Evolutionary conservation across 805 yeast genomes (phyloP).

Genomic region (Yarrowia sp.): DNA sequence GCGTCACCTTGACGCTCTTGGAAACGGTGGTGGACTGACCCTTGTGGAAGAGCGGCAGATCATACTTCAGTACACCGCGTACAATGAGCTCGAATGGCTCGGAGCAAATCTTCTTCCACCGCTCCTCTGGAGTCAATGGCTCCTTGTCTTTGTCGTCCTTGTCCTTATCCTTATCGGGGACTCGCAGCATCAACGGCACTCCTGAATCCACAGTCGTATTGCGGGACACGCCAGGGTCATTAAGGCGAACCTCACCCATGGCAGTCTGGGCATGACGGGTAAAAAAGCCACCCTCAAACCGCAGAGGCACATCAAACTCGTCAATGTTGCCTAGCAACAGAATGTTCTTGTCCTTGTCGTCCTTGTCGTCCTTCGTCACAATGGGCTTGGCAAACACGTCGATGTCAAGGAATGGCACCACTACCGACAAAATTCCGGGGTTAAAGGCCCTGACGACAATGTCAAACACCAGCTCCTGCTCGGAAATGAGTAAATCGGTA

Average conservation of each 20-base stretch:
- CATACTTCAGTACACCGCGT: conserved; percentile 76
- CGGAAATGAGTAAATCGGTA: conserved; percentile 69
- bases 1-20: conserved; percentile 22
- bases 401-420: conserved; percentile 61
- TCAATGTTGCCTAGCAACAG: conserved; percentile 69
- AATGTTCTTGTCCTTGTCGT: conserved; percentile 43
- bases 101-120: conserved; percentile 23
- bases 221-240: conserved; percentile 57
- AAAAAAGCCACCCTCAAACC: conserved; percentile 75
- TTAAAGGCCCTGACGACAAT: conserved; percentile 75
- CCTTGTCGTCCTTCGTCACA: conserved; percentile 29
- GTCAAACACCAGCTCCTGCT: conserved; percentile 81
- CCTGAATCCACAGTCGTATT: neutral
- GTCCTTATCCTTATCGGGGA: neutral
- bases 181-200: neutral
- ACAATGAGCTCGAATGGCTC: conserved; percentile 78
- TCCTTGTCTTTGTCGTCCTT: neutral
- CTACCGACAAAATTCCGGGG: conserved; percentile 76
- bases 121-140: conserved; percentile 4
- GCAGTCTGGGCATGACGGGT: conserved; percentile 57
- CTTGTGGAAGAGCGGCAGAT: conserved; percentile 48
- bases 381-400: conserved; percentile 65
- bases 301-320: conserved; percentile 65
- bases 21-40: conserved; percentile 18
- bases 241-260: conserved; percentile 63